These are phyloP conservation scores for Suhomyces sp. DNA, from an alignment of 805 yeast genomes.

Conservation along the genomic window DNA sequence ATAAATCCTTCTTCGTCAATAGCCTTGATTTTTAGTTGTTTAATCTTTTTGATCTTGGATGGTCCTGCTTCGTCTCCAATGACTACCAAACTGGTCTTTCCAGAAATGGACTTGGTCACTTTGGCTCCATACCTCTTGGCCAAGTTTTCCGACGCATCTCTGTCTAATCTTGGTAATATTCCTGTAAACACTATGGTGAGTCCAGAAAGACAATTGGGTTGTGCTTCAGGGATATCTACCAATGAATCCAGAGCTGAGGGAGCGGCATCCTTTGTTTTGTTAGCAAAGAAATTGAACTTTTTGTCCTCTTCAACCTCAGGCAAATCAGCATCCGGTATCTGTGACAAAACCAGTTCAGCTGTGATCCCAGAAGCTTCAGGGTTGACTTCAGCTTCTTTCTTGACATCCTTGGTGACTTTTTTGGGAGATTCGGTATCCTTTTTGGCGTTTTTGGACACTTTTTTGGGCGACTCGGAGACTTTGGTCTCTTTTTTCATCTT, in stretches of 20 bases:
- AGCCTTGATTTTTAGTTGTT: constrained; percentile 70
- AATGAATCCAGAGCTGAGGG: constrained; percentile 11
- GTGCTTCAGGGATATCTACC: constrained; percentile 72
- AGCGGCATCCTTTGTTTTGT: constrained; percentile 19
- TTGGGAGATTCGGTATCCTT: too few relatives aligned
- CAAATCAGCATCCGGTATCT: constrained; percentile 74
- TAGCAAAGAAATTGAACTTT: constrained; percentile 54
- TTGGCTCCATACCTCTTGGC: constrained; percentile 90
- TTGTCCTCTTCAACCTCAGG: constrained; percentile 56
- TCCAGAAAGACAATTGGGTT: constrained; percentile 83
- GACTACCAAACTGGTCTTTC: constrained; percentile 84
- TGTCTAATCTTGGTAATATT: constrained; percentile 70
- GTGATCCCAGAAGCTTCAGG: constrained; percentile 3
- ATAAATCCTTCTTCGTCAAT: constrained; percentile 85
- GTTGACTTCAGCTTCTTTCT: not conserved
- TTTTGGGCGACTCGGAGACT: constrained; percentile 4
- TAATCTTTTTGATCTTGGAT: constrained; percentile 81
- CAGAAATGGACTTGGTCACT: constrained; percentile 81
- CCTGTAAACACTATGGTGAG: constrained; percentile 94
- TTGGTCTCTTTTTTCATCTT: constrained; percentile 1
- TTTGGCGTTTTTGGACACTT: constrained; percentile 7
- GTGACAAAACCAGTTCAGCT: constrained; percentile 50
- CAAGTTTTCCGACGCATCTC: constrained; percentile 70
- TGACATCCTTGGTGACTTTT: constrained; percentile 1
- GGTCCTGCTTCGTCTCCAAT: constrained; percentile 97